Conservation (phyloP, 441 rosid genomes). For the Erodium trifolium region DNA sequence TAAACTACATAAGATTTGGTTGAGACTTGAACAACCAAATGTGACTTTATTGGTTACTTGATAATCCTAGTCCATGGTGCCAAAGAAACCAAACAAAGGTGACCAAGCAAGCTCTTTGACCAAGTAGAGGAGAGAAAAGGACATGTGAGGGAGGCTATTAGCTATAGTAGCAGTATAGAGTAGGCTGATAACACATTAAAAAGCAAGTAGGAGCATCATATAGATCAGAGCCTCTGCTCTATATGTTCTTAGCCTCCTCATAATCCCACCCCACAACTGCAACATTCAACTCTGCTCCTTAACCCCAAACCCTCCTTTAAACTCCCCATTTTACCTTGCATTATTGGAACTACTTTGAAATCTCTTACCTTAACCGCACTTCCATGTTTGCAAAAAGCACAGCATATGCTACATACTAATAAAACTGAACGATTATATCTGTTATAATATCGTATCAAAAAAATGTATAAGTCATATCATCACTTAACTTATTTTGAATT, state of each 20-base stretch:
- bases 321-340: not conserved
- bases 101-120: not conserved
- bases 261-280: not conserved
- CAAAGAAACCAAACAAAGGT: not conserved
- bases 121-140: too few species aligned
- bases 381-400: not conserved
- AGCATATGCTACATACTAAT: too few species aligned
- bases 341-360: not conserved
- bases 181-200: not conserved
- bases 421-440: too few species aligned
- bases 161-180: not conserved
- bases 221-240: not conserved
- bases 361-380: conserved; percentile 1
- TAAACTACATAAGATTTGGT: too few species aligned
- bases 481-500: too few species aligned
- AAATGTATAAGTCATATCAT: too few species aligned
- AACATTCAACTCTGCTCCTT: not conserved
- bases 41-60: not conserved
- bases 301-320: not conserved
- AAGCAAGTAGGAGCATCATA: conserved; percentile 2
- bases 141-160: not conserved
- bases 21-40: not conserved
- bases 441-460: too few species aligned
- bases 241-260: not conserved
- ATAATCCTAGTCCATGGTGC: not conserved